Percentiles rank a stretch among this genome's conserved stretches.
phyloP scores from a whole-genome alignment of 2,329 filamentous ascomycete species.

The Exophiala dermatitidis region DNA sequence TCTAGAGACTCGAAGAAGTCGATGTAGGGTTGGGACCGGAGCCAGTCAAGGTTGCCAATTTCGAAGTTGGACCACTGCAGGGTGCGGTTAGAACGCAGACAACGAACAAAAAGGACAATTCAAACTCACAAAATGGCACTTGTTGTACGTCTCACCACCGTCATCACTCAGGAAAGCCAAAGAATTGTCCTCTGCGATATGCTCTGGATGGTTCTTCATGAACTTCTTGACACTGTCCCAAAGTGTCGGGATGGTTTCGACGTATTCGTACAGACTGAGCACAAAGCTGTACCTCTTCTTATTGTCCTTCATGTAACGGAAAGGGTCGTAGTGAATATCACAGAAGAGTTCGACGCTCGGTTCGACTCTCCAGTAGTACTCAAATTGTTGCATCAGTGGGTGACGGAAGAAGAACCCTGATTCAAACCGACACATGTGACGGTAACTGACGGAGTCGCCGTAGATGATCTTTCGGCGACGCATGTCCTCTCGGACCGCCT shows the following conservation, averaged over 20 bases:
- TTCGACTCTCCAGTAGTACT: conserved; percentile 99
- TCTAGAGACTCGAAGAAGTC: conserved; percentile 90
- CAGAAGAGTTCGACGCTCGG: conserved; percentile 94
- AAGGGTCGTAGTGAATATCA: conserved; percentile 90
- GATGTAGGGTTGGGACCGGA: conserved; percentile 77
- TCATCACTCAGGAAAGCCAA: conserved; percentile 91
- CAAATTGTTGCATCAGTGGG: conserved; percentile 85
- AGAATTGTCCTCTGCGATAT: conserved; percentile 75
- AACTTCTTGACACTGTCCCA: conserved; percentile 96
- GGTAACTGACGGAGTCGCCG: conserved; percentile 91
- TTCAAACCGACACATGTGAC: conserved; percentile 99
- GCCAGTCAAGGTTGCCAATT: conserved; percentile 87
- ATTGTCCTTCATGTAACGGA: conserved; percentile 92
- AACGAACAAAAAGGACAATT: background rate
- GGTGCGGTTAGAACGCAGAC: conserved; percentile 10
- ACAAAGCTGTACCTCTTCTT: conserved; percentile 98
- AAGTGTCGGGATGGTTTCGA: conserved; percentile 89
- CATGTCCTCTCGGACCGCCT: conserved; percentile 90
- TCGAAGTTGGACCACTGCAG: conserved; percentile 96
- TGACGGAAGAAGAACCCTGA: conserved; percentile 99
- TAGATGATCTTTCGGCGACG: conserved; percentile 92
- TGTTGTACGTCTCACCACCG: conserved; percentile 84
- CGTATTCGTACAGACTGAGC: conserved; percentile 90
- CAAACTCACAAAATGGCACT: conserved; percentile 82
- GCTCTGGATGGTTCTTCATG: conserved; percentile 81